Evolutionary conservation across 495 filamentous ascomycete genomes (phyloP), one percentile per base, ranked within the genome.

Genomic region (Cercophora scortea): DNA sequence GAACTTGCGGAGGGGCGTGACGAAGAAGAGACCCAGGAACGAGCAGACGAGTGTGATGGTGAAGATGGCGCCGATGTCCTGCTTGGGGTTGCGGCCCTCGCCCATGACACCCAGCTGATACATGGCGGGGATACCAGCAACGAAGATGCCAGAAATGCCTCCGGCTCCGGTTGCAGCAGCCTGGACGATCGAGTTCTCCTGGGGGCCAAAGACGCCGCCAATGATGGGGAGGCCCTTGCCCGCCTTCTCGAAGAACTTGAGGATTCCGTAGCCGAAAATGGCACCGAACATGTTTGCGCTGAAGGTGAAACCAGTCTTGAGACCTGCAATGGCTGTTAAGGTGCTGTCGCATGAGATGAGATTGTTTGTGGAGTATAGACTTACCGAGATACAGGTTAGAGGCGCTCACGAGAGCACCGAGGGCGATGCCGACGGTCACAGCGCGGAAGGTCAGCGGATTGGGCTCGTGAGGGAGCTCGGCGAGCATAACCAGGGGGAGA

Each of bases 11-110:
- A 86, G 71, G 32, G 83, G 83, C 1, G 80, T 84, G 46, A 79
- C 81, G 58, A 83, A 85, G 65, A 85, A 84, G 19, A 85, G 63
- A n/a, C 83, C 82, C 58, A 83, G 80, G 67, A 83, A 86, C n/a
- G 79, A 79, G 45, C 75, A 73, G 53, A 83, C 76, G 47, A 80
- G 72, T 11, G 82, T 84, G 51, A 86, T 76, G 33, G 78, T 78
- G 47, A 85, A 67, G 45, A 86, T 75, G 32, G 75, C 66, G 40
- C 78, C 76, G 55, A 81, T 84, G 52, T 84, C 76, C 1, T 73
- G 61, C 33, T 69, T 71, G 8, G 83, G 83, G 6, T 64, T 70
- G 46, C 70, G 64, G 18, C 62, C 53, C 36, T 59, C 66, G 13
- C 61, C 51, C 45, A 84, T 67, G 19, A 83, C 70, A 4, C 69